Evolutionary conservation across 2,329 filamentous ascomycete species (phyloP).

Genomic region (Aulographum hederae): DNA sequence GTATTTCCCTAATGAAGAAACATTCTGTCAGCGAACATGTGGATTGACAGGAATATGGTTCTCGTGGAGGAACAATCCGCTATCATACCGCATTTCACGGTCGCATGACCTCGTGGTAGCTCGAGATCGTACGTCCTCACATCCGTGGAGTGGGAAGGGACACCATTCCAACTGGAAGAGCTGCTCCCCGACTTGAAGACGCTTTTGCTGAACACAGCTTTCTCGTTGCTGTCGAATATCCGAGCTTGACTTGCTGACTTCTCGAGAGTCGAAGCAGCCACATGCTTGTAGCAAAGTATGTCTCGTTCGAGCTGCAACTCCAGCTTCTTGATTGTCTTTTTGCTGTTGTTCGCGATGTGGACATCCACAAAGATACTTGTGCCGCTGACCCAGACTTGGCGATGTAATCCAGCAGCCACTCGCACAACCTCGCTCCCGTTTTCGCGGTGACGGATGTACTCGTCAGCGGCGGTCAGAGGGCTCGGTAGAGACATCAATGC

Average conservation of each 20-base stretch:
- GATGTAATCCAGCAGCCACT: slow-evolving; percentile 33
- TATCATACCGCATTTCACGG: slow-evolving; percentile 32
- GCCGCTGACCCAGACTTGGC: slow-evolving; percentile 40
- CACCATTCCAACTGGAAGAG: slow-evolving; percentile 30
- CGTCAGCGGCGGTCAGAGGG: slow-evolving; percentile 30
- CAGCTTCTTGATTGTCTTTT: slow-evolving; percentile 29
- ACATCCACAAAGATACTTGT: slow-evolving; percentile 36
- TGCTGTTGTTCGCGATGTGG: slow-evolving; percentile 30
- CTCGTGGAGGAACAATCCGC: slow-evolving; percentile 7
- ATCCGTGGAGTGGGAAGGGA: slow-evolving; percentile 25
- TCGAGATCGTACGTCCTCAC: slow-evolving; percentile 31
- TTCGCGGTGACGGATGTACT: slow-evolving; percentile 22
- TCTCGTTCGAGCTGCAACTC: slow-evolving; percentile 33
- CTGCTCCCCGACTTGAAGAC: slow-evolving; percentile 24
- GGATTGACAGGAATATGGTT: too few species aligned
- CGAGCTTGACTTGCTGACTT: slow-evolving; percentile 31
- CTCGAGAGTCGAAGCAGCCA: slow-evolving; percentile 28
- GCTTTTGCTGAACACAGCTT: slow-evolving; percentile 24
- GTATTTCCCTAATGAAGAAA: slow-evolving; percentile 25
- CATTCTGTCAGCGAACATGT: slow-evolving; percentile 3
- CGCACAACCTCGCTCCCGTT: slow-evolving; percentile 24
- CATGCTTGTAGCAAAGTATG: slow-evolving; percentile 32
- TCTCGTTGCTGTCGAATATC: slow-evolving; percentile 33
- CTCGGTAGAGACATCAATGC: slow-evolving; percentile 33
- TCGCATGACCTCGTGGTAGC: slow-evolving; percentile 30